Base-by-base conservation (phyloP, 805 yeast species). In the Yarrowia phangngaensis region DNA sequence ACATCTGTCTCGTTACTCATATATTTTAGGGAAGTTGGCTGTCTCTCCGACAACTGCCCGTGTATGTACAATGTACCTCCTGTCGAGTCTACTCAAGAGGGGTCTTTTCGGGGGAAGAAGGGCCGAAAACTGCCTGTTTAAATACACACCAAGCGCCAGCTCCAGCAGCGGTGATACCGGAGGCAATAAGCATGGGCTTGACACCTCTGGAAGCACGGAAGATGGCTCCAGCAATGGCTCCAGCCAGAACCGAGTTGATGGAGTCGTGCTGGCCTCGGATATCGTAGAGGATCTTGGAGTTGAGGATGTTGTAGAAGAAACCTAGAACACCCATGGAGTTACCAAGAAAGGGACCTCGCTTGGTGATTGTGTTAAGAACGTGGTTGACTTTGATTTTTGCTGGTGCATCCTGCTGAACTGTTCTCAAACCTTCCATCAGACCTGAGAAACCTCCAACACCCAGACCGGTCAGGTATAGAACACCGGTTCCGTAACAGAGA, bases 401-500 rank as follows among this genome's bases (percentile, higher is more conserved):
- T 9, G 95, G 79, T 23, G 89, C 79, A 53, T 77, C 73, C 33
- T 80, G 75, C 31, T 94, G 92, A 50, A 92, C 73, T 64, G 79
- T 79, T 54, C 75, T 74, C 50, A 92, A 60, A 54, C 98, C 97
- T 67, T 90, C 96, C 53, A 79, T 76, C 53, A 89, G 70, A 53
- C 98, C 98, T 60, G 79, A 82, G 11, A 80, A 68, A 53, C 98
- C 98, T 68, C 98, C 98, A 33, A 79, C 53, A 26, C 95, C 95
- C 56, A 92, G 74, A 32, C 95, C 72, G 23, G 84, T 58, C 57
- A 92, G 73, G 64, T 92, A 92, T 46, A 88, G 87, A 6, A 95
- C 80, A 67, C 98, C 98, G 8, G 97, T 84, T 58, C 98, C 98
- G 67, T 92, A 92, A 75, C 97, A 88, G 56, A 92, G 74, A 70